Base-by-base conservation (phyloP, 176 grass and related monocot species). In the Bothriochloa decipiens region DNA sequence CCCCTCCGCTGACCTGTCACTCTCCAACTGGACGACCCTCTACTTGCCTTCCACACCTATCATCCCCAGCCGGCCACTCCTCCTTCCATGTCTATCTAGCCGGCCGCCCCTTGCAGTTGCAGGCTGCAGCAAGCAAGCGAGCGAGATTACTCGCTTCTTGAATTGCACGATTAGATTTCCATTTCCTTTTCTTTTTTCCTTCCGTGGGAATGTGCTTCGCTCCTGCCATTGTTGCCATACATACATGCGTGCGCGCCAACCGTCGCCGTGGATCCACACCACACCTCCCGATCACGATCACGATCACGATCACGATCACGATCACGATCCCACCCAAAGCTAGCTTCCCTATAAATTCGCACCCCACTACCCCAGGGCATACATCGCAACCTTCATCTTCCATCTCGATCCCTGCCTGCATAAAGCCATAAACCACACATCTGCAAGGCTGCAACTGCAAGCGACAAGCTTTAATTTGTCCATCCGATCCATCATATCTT, bases 291-390 rank as follows among this genome's bases (percentile, higher is more conserved):
- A 32, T 32, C 28, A 1, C 10, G 26, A 52, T 55, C 65, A n/a
- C 29, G 29, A 32, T 32, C 28, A 1, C 29, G 29, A 32, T 32
- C 28, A 1, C 29, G 29, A 32, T 32, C 28, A 1, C 29, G 29
- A 32, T 32, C 28, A 1, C 10, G 26, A 52, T 55, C 65, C 63
- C 41, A 18, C 28, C 0, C 65, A 1, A 57, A 68, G 61, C 29
- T n/a, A n/a, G n/a, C 1, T 47, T 58, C 37, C 63, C 88, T 86
- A 90, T 90, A 90, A 90, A 90, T 86, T 17, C 9, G 25, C 58
- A 79, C 8, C 13, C 39, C 40, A 42, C 7, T 40, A 40, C 4
- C 60, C 23, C 61, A 14, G 11, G 11, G 11, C 25, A 4, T 26
- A 11, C 23, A 3, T 28, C 17, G 45, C 43, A 29, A 76, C 14